Conservation (phyloP, 2,329 filamentous ascomycete genomes). For the Dichotomopilus funicola region DNA sequence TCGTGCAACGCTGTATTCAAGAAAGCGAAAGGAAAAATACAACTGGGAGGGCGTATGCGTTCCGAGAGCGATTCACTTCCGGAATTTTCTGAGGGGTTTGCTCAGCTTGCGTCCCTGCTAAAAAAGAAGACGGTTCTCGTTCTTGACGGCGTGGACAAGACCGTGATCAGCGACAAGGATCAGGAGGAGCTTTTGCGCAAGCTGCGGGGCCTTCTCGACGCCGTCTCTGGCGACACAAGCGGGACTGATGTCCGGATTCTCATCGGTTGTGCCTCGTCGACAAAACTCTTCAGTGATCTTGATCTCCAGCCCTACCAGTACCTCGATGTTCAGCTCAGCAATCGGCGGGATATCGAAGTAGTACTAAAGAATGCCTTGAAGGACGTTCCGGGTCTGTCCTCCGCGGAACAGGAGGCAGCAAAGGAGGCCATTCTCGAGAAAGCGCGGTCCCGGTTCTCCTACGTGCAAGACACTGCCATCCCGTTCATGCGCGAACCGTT, state of each 20-base stretch:
- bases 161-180: slow-evolving; percentile 9
- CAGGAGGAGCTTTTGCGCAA: slow-evolving; percentile 15
- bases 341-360: slow-evolving; percentile 11
- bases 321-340: slow-evolving; percentile 9
- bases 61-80: slow-evolving; percentile 10
- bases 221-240: not conserved
- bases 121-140: slow-evolving; percentile 15
- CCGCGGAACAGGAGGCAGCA: slow-evolving; percentile 17
- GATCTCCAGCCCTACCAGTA: not conserved
- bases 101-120: slow-evolving; percentile 9
- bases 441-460: slow-evolving; percentile 16
- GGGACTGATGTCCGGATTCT: slow-evolving; percentile 9
- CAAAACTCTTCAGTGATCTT: slow-evolving; percentile 12
- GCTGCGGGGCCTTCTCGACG: slow-evolving; percentile 4
- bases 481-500: slow-evolving; percentile 21
- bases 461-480: slow-evolving; percentile 17
- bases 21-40: slow-evolving; percentile 12
- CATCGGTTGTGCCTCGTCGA: slow-evolving; percentile 9
- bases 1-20: slow-evolving; percentile 19
- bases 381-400: slow-evolving; percentile 11
- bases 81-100: slow-evolving; percentile 17
- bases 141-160: slow-evolving; percentile 16
- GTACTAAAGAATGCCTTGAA: slow-evolving; percentile 14
- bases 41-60: slow-evolving; percentile 3
- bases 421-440: slow-evolving; percentile 14